phyloP scores from a whole-genome alignment of 257 asterid genomes.

The Scutellaria minor region DNA sequence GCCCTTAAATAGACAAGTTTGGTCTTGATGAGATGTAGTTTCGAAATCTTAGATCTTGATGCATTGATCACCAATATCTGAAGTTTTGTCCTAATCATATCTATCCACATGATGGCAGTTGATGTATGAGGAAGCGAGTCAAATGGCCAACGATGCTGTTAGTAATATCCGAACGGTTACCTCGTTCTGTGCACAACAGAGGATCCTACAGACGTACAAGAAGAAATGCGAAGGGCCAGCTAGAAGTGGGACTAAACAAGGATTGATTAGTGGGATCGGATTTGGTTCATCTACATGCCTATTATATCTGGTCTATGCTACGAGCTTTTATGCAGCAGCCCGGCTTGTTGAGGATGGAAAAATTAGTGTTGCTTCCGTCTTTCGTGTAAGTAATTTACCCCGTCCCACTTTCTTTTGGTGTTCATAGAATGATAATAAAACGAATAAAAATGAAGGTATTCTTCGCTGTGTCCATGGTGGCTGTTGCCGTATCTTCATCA shows the following conservation, averaged over 20 bases:
- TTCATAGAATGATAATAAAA: neutral
- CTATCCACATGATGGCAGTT: conserved; percentile 42
- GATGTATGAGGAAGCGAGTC: conserved; percentile 71
- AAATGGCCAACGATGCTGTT: conserved; percentile 70
- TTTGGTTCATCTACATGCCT: conserved; percentile 57
- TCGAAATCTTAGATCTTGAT: too few species aligned
- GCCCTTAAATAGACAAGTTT: too few species aligned
- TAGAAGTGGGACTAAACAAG: conserved; percentile 51
- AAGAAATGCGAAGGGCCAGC: conserved; percentile 61
- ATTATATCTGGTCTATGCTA: conserved; percentile 57
- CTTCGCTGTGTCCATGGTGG: conserved; percentile 65
- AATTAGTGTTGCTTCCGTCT: conserved; percentile 50
- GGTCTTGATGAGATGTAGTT: too few species aligned
- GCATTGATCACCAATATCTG: too few species aligned
- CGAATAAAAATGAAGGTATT: conserved; percentile 54
- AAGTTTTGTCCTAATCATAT: neutral
- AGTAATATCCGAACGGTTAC: conserved; percentile 74
- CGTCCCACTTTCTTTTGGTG: neutral
- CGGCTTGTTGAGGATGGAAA: conserved; percentile 60
- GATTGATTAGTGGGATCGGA: conserved; percentile 62
- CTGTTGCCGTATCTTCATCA: conserved; percentile 54
- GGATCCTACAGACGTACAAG: conserved; percentile 52
- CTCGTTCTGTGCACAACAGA: conserved; percentile 74
- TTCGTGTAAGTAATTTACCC: conserved; percentile 51
- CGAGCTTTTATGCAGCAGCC: conserved; percentile 75